Base-by-base conservation (phyloP, 2,329 filamentous ascomycete species). In the Fusarium pseudoanthophilum region DNA sequence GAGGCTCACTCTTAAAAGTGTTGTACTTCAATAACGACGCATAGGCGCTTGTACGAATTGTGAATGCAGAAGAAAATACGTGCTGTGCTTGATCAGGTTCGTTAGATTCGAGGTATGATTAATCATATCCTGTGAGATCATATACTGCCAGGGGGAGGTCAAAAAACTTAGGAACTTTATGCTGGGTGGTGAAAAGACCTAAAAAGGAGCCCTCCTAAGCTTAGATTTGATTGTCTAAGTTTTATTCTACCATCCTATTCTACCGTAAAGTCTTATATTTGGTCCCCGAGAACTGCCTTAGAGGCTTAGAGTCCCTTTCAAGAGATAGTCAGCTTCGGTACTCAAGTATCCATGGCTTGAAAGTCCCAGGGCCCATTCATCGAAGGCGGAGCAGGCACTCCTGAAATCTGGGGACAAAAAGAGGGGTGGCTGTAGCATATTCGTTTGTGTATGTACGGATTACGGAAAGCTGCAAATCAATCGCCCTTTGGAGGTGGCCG, bases 381-480 rank as follows among this genome's bases (percentile, higher is more conserved):
- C 32, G 48, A 65, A 59, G 62, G 69, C 53, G 75, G 71, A 60
- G 74, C 69, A 43, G 67, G 60, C 62, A 60, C 67, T 74, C 76
- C 76, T 78, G 76, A 78, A 78, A 78, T 78, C 76, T 78, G 76
- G 75, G 71, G 76, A 60, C 61, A 36, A 49, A 49, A 40, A 64
- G 64, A 63, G 71, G 76, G 53, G 76, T 73, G 68, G 53, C n/a
- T 69, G 71, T 73, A 64, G 53, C 46, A 32, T 16, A 16, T 43
- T 39, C 37, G 36, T 48, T 26, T 43, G 37, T 65, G 24, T 52
- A 43, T 49, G 28, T 46, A 43, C 21, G 21, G 49, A 48, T 24
- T 42, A 48, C 21, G 20, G 49, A 48, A 40, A 52, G 52, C 28
- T 40, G 40, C 37, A 56, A 57, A 60, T 45, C 48, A 66, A 67